A percentile compares a stretch with the other conserved stretches of the same genome.
phyloP scores from a whole-genome alignment of 1,284 basidiomycete genomes.

The Naganishia liquefaciens region DNA sequence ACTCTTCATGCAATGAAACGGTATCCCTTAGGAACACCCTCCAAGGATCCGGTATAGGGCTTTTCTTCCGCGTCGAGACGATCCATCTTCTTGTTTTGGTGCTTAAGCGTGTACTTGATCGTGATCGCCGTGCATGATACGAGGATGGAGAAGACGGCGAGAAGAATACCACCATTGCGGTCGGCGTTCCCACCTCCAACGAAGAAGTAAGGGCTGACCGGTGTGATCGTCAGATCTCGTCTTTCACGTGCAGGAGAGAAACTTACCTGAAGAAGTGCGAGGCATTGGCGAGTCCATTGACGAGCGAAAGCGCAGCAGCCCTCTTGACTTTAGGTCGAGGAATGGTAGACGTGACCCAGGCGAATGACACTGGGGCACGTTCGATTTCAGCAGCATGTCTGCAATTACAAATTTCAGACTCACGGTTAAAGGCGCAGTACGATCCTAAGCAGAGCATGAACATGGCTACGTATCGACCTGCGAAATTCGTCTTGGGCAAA shows the following conservation, averaged over 20 bases:
- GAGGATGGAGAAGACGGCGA: constrained; percentile 32
- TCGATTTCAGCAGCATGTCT: not conserved
- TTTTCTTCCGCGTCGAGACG: constrained; percentile 29
- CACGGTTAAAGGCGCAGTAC: constrained; percentile 31
- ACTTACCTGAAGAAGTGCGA: constrained; percentile 29
- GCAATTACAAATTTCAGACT: not conserved
- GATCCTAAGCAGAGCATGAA: constrained; percentile 32
- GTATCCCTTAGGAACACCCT: constrained; percentile 34
- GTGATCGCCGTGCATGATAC: constrained; percentile 23
- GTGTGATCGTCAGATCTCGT: no score
- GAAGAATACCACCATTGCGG: constrained; percentile 29
- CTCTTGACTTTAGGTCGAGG: constrained; percentile 31
- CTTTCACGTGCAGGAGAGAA: no score
- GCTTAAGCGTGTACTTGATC: constrained; percentile 30
- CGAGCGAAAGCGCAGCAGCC: constrained; percentile 30
- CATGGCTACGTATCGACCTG: constrained; percentile 31
- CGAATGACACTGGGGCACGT: constrained; percentile 23
- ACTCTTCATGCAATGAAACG: constrained; percentile 26
- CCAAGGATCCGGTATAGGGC: constrained; percentile 30
- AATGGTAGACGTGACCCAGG: constrained; percentile 33
- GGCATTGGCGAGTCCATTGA: constrained; percentile 34
- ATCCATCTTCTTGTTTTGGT: constrained; percentile 31
- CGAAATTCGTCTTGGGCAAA: constrained; percentile 23
- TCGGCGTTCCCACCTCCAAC: constrained; percentile 13
- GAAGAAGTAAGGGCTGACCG: constrained; percentile 31